Evolutionary conservation across 768 basidiomycete species (phyloP).

Genomic region (Imleria badia): DNA sequence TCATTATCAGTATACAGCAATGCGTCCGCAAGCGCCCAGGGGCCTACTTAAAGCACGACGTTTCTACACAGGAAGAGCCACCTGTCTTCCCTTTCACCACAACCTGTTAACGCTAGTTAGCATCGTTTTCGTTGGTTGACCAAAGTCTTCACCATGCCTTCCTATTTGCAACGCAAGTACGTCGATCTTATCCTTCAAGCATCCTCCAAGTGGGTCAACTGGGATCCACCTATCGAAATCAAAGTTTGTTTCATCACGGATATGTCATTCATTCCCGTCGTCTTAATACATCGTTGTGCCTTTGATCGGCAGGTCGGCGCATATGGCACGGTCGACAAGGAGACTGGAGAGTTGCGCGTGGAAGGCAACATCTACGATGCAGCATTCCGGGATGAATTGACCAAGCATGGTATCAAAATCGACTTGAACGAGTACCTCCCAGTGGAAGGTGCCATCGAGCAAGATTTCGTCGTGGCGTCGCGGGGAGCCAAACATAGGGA

Average conservation of each 20-base stretch:
- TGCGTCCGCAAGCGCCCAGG: too few relatives aligned
- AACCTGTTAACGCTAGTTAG: too few relatives aligned
- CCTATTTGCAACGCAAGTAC: constrained; percentile 31
- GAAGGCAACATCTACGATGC: constrained; percentile 37
- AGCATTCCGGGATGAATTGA: constrained; percentile 16
- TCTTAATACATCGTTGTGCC: background rate
- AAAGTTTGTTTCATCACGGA: constrained; percentile 16
- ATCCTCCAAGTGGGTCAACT: constrained; percentile 38
- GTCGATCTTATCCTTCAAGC: constrained; percentile 32
- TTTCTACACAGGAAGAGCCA: too few relatives aligned
- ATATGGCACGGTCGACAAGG: constrained; percentile 33
- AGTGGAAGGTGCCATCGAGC: constrained; percentile 17
- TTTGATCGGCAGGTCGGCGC: constrained; percentile 30
- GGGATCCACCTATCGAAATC: constrained; percentile 33
- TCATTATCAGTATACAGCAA: too few relatives aligned
- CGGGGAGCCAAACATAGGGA: constrained; percentile 15
- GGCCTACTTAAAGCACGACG: too few relatives aligned
- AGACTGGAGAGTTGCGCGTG: constrained; percentile 30
- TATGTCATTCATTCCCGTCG: background rate
- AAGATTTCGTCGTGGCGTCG: constrained; percentile 24
- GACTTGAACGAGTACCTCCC: constrained; percentile 19
- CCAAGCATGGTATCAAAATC: constrained; percentile 8
- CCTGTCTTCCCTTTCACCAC: too few relatives aligned
- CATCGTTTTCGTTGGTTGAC: too few relatives aligned
- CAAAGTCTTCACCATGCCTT: constrained; percentile 1